Conservation (phyloP, 768 basidiomycete genomes). For the Tricholoma sp. region DNA sequence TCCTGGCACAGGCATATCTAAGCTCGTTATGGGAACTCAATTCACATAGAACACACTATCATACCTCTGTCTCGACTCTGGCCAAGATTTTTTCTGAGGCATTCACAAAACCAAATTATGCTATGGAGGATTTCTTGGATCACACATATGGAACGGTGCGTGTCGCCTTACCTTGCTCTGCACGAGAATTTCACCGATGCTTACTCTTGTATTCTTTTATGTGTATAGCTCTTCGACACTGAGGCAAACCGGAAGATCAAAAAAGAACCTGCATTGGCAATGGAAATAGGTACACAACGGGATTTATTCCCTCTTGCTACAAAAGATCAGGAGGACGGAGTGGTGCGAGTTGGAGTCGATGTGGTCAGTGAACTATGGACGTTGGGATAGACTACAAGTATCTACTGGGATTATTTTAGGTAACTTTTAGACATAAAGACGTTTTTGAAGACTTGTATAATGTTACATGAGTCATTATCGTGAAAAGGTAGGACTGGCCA, state of each 20-base stretch:
- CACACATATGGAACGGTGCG: constrained; percentile 84
- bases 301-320: constrained; percentile 19
- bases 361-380: constrained; percentile 44
- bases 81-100: constrained; percentile 83
- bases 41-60: constrained; percentile 77
- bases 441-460: too few species aligned
- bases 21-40: constrained; percentile 93
- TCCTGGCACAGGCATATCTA: constrained; percentile 71
- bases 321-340: constrained; percentile 2
- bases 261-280: constrained; percentile 62
- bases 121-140: constrained; percentile 94
- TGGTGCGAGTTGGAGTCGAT: constrained; percentile 21
- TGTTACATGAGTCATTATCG: not conserved
- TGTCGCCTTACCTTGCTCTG: not conserved
- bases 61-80: constrained; percentile 81
- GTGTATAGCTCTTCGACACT: constrained; percentile 74
- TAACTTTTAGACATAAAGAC: too few species aligned
- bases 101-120: constrained; percentile 90
- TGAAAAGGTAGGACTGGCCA: too few species aligned
- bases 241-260: constrained; percentile 77
- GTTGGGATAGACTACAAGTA: constrained; percentile 22
- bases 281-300: constrained; percentile 32
- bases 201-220: not conserved
- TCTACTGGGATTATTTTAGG: too few species aligned
- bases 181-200: not conserved